Base-by-base conservation (phyloP, 345 rosid species). In the Eucalyptus tenuipes region DNA sequence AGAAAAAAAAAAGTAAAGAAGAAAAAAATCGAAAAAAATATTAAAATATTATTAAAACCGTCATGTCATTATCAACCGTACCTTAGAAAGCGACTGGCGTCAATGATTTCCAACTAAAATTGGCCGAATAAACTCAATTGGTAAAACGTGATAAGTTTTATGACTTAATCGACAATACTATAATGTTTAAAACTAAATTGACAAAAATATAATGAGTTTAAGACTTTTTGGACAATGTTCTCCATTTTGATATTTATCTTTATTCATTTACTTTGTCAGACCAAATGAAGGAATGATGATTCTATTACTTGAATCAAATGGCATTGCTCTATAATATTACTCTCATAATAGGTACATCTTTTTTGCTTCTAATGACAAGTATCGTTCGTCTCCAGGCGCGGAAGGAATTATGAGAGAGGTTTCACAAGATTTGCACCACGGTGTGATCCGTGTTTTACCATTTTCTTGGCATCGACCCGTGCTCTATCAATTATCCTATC, bases 11-110 rank as follows among this genome's bases (percentile, higher is more conserved):
- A 7, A 7, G 2, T 20, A 52, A 15, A 55, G 61, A 24, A 55
- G 12, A 24, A 55, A 9, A 22, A 22, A 22, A 53, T n/a, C n/a
- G n/a, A n/a, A n/a, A n/a, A n/a, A 9, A 8, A 20, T 8, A 2
- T 3, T 20, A 55, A 55, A 55, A 55, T 8, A 55, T 53, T 24
- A 55, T 24, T 9, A 24, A 55, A 55, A 24, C 1, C 4, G 8
- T 9, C 25, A 20, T 52, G 2, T 52, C 57, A 20, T 52, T 52
- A 52, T 5, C 0, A 4, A 52, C 1, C 2, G 0, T 52, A 20
- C 5, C 57, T 52, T 52, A 52, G 18, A 52, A 20, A 52, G 57
- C 0, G 10, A 8, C 1, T 2, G 0, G 10, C 10, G 4, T 52
- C 5, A 52, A 52, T 52, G 29, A 55, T 55, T 55, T 55, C 0